Evolutionary conservation across 2,329 filamentous ascomycete genomes (phyloP).

Genomic region (Aspergillus thermomutatus): DNA sequence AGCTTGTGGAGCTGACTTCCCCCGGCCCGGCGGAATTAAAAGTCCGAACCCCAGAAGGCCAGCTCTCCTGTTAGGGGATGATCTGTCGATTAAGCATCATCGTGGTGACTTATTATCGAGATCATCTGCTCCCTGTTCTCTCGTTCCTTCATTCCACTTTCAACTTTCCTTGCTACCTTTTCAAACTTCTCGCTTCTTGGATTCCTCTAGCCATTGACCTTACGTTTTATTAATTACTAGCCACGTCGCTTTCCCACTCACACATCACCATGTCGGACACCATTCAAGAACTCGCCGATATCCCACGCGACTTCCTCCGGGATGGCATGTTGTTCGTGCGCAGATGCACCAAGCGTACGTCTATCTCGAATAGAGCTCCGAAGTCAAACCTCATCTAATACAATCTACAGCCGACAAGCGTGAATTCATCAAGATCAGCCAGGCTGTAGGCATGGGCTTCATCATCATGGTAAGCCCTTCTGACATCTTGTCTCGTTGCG

Average conservation of each 20-base stretch:
- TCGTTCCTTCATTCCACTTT: background rate
- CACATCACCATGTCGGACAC: slow-evolving; percentile 19
- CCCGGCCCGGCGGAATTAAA: slow-evolving; percentile 21
- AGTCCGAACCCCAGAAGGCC: slow-evolving; percentile 18
- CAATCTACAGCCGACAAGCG: slow-evolving; percentile 50
- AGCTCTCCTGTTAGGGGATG: slow-evolving; percentile 12
- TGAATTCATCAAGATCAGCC: slow-evolving; percentile 60
- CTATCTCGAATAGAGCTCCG: no score
- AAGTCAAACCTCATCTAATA: slow-evolving; percentile 1
- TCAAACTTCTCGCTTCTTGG: background rate
- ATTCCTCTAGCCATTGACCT: background rate
- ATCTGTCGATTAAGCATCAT: slow-evolving; percentile 1
- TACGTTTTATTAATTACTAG: background rate
- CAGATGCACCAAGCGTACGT: slow-evolving; percentile 23
- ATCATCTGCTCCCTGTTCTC: background rate
- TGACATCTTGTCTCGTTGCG: background rate
- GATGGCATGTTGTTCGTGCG: slow-evolving; percentile 22
- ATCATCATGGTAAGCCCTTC: slow-evolving; percentile 48
- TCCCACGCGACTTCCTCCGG: slow-evolving; percentile 21
- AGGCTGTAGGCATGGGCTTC: slow-evolving; percentile 59
- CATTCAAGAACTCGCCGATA: slow-evolving; percentile 21
- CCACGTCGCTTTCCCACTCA: background rate
- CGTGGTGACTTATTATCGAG: background rate
- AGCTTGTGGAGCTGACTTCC: slow-evolving; percentile 12
- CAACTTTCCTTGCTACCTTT: background rate